A percentile compares a stretch with the other conserved stretches of the same genome.
phyloP scores from a whole-genome alignment of 1,284 basidiomycete genomes.

The Microbotryum intermedium region DNA sequence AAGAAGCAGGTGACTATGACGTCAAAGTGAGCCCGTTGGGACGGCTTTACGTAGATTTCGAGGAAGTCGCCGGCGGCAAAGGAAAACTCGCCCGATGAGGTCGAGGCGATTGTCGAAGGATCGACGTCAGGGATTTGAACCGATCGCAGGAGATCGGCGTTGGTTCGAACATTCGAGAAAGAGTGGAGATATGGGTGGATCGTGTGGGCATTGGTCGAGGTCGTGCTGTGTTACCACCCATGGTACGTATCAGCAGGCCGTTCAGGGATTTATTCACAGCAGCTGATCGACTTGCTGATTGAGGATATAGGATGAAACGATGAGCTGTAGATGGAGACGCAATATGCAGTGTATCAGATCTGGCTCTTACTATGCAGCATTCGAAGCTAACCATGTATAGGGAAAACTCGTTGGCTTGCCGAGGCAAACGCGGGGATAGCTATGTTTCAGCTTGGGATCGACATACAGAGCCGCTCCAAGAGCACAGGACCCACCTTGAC shows the following conservation, averaged over 20 bases:
- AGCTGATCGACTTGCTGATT: conserved; percentile 13
- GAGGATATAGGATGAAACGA: conserved; percentile 23
- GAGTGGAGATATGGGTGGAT: conserved; percentile 84
- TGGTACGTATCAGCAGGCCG: too few relatives aligned
- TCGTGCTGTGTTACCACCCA: conserved; percentile 48
- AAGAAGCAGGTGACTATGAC: conserved; percentile 94
- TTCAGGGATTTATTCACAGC: too few relatives aligned
- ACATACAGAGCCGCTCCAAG: too few relatives aligned
- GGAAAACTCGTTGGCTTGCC: conserved; percentile 88
- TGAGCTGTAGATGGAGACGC: conserved; percentile 6
- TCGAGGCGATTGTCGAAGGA: conserved; percentile 57
- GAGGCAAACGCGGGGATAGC: conserved; percentile 58
- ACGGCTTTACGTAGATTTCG: conserved; percentile 60
- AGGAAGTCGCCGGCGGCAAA: conserved; percentile 88
- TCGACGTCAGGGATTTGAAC: conserved; percentile 73
- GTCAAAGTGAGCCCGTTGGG: conserved; percentile 57
- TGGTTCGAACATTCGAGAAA: conserved; percentile 65
- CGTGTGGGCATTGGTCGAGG: conserved; percentile 55
- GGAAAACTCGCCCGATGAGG: conserved; percentile 53
- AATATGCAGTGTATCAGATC: conserved; percentile 43
- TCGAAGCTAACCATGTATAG: conserved; percentile 84
- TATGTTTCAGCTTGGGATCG: not conserved
- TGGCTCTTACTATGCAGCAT: conserved; percentile 50
- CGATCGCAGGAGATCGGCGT: conserved; percentile 54
- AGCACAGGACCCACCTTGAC: not conserved